These are phyloP conservation scores for Lentinus brumalis DNA, from an alignment of 768 basidiomycete species.

Conservation along the genomic window DNA sequence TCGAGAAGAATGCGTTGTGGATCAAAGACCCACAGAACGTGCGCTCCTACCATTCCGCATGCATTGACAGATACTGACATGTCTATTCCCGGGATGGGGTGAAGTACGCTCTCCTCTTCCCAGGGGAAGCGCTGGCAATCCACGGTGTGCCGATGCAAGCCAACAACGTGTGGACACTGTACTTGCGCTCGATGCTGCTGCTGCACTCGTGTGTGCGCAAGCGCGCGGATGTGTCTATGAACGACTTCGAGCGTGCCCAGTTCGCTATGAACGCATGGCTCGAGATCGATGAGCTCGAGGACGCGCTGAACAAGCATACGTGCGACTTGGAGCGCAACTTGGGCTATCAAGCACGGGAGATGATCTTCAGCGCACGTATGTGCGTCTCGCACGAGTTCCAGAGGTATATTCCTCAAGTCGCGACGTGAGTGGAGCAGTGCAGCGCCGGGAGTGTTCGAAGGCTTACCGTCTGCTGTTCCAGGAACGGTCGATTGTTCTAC, in stretches of 20 bases:
- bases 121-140: slow-evolving; percentile 57
- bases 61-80: not conserved
- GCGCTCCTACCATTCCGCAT: slow-evolving; percentile 23
- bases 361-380: slow-evolving; percentile 74
- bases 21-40: slow-evolving; percentile 62
- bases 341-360: slow-evolving; percentile 71
- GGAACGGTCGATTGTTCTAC: slow-evolving; percentile 28
- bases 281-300: slow-evolving; percentile 67
- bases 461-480: not conserved
- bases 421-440: slow-evolving; percentile 43
- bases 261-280: slow-evolving; percentile 73
- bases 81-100: not conserved
- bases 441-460: not conserved
- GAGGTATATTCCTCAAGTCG: slow-evolving; percentile 60
- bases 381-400: slow-evolving; percentile 71
- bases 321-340: slow-evolving; percentile 68
- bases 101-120: slow-evolving; percentile 70
- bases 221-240: slow-evolving; percentile 42
- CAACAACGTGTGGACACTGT: slow-evolving; percentile 75
- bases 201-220: slow-evolving; percentile 74
- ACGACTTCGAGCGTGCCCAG: slow-evolving; percentile 54
- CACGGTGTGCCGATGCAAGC: slow-evolving; percentile 41
- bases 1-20: slow-evolving; percentile 45
- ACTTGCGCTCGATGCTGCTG: slow-evolving; percentile 66
- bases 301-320: slow-evolving; percentile 60